These are phyloP conservation scores for Austroboletus novae-zelandiae DNA, from an alignment of 1,284 basidiomycete genomes.

Conservation along the genomic window DNA sequence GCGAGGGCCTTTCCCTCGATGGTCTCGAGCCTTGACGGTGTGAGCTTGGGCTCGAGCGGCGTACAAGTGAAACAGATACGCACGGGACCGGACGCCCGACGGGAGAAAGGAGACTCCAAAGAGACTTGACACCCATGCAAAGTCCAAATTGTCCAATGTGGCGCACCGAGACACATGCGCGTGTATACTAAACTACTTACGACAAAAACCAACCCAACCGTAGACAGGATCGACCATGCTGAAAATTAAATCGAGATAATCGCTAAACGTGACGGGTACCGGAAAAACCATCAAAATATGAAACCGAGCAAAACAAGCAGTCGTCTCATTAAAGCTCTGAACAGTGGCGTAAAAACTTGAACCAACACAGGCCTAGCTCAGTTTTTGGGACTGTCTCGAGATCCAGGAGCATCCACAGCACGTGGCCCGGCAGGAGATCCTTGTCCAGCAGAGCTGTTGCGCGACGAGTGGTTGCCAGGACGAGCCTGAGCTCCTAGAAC, in stretches of 20 bases:
- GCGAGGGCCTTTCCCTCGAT: conserved; percentile 90
- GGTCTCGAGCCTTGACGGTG: conserved; percentile 71
- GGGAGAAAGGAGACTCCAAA: conserved; percentile 90
- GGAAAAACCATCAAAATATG: conserved; percentile 14
- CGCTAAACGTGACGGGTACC: conserved; percentile 7
- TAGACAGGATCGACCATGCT: conserved; percentile 9
- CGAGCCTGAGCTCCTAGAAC: conserved; percentile 30
- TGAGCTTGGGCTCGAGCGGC: neutral
- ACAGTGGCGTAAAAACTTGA: neutral
- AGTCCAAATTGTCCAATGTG: too few species aligned
- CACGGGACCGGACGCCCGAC: conserved; percentile 88
- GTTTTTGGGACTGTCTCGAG: conserved; percentile 26
- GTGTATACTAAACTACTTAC: too few species aligned
- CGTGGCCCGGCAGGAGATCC: conserved; percentile 34
- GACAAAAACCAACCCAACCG: too few species aligned
- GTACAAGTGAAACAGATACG: conserved; percentile 27
- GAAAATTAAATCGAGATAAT: conserved; percentile 20
- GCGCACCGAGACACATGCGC: too few species aligned
- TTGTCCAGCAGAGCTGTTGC: conserved; percentile 32
- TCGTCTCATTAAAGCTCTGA: conserved; percentile 12
- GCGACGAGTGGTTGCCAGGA: conserved; percentile 31
- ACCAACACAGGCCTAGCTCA: conserved; percentile 12
- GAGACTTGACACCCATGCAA: conserved; percentile 89
- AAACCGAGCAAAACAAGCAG: conserved; percentile 17
- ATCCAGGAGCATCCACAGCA: conserved; percentile 25